A percentile compares a stretch with the other conserved stretches of the same genome.
Evolutionary conservation across 306 rosid species (phyloP).

Genomic region (Ormosia semicastrata): DNA sequence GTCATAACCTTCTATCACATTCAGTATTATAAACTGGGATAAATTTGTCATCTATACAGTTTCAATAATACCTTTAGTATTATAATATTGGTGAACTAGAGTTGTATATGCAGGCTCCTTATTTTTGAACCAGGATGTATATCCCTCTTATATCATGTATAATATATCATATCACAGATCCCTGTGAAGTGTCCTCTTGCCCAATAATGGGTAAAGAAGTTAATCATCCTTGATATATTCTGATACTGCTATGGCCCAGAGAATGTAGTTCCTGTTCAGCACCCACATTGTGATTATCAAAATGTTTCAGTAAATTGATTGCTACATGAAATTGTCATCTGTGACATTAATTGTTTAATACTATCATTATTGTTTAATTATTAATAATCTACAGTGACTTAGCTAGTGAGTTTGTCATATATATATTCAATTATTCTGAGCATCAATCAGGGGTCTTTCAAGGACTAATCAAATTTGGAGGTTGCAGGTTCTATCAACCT

Average conservation of each 20-base stretch:
- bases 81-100: neutral
- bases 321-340: neutral
- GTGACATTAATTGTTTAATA: neutral
- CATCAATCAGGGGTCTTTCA: no score
- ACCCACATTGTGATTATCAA: neutral
- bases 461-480: no score
- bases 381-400: conserved; percentile 53
- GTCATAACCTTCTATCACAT: neutral
- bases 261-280: neutral
- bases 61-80: neutral
- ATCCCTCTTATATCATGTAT: neutral
- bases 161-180: conserved; percentile 37
- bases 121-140: neutral
- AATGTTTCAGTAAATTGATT: neutral
- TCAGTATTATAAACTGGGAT: neutral
- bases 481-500: no score
- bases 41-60: neutral
- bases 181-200: conserved; percentile 62
- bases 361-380: neutral
- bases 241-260: neutral
- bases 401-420: no score
- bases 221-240: neutral
- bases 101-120: neutral
- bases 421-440: no score
- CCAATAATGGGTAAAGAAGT: neutral